Evolutionary conservation across 768 basidiomycete species (phyloP), one percentile per base, ranked within the genome.

Genomic region (Plicaturopsis crispa): DNA sequence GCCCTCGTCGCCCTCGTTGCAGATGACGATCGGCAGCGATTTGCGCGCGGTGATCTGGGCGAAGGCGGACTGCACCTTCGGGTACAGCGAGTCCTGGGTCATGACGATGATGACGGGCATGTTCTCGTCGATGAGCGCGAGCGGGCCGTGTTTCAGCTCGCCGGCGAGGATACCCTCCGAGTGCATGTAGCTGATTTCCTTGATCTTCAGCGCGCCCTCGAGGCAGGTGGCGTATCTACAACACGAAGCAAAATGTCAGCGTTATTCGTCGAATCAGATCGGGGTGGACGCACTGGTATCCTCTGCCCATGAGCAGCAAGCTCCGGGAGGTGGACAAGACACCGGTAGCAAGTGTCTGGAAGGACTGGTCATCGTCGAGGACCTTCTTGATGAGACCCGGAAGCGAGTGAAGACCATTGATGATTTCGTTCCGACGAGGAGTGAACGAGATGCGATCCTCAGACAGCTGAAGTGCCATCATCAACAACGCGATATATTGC

Each of bases 101-200:
- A 99, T 99, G 66, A 99, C 80, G 65, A 99, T 90, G 69, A 98
- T 98, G 50, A 98, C 90, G 30, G 91, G 79, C 86, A 96, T 90
- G 67, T 94, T 92, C 67, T 98, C 96, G 56, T 99, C 96, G 52
- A 99, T 86, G 49, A 99, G 67, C 38, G 96, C 96, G 40, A 99
- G 80, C 39, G 96, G 96, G 32, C 96, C 96, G 57, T 99, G 96
- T 70, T 99, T 99, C 48, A 99, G 71, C 68, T 99, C 96, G 49
- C 96, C 96, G 17, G 96, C 96, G 40, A 99, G 80, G 59, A 98
- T 97, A 56, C 86, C 85, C 71, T 55, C 51, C 12, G 54, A 54
- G 36, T 59, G 60, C 56, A 67, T 62, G 66, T 97, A 97, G 40
- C 86, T 87, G 60, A 97, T 93, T 71, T 98, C 96, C 69, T 99